Percentiles rank a stretch among this genome's conserved stretches.
These are phyloP conservation scores for Rhizoctonia solani DNA, from an alignment of 1,284 basidiomycete genomes.

Conservation along the genomic window DNA sequence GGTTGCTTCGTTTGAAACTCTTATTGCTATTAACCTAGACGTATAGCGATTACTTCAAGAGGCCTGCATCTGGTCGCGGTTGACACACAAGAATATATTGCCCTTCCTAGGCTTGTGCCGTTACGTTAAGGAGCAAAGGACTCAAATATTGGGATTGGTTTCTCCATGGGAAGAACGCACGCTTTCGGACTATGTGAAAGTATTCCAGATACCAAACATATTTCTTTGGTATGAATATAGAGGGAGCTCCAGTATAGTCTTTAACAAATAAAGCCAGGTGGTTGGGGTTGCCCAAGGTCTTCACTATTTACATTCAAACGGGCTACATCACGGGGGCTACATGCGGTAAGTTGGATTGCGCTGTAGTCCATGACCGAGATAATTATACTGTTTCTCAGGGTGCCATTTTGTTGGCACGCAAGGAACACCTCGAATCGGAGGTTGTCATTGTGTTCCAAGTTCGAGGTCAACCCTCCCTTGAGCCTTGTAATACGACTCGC, in stretches of 20 bases:
- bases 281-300: slow-evolving; percentile 13
- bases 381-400: too few species aligned
- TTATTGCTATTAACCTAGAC: not conserved
- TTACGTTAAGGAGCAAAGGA: slow-evolving; percentile 12
- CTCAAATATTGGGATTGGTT: slow-evolving; percentile 14
- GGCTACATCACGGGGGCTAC: slow-evolving; percentile 31
- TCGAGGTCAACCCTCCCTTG: slow-evolving; percentile 27
- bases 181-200: slow-evolving; percentile 30
- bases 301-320: slow-evolving; percentile 7
- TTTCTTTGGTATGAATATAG: not conserved
- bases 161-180: slow-evolving; percentile 24
- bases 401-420: slow-evolving; percentile 15
- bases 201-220: slow-evolving; percentile 3
- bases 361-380: too few species aligned
- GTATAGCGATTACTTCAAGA: slow-evolving; percentile 19
- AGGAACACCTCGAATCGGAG: slow-evolving; percentile 17
- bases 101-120: slow-evolving; percentile 25
- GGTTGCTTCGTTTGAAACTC: not conserved
- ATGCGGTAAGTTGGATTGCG: slow-evolving; percentile 18
- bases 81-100: slow-evolving; percentile 21
- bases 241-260: not conserved
- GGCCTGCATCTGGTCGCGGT: slow-evolving; percentile 28
- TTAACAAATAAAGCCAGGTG: slow-evolving; percentile 4
- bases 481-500: slow-evolving; percentile 13
- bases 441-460: slow-evolving; percentile 28